Evolutionary conservation across 164 flowering plant genomes (phyloP).

Genomic region (Stephania yunnanensis): DNA sequence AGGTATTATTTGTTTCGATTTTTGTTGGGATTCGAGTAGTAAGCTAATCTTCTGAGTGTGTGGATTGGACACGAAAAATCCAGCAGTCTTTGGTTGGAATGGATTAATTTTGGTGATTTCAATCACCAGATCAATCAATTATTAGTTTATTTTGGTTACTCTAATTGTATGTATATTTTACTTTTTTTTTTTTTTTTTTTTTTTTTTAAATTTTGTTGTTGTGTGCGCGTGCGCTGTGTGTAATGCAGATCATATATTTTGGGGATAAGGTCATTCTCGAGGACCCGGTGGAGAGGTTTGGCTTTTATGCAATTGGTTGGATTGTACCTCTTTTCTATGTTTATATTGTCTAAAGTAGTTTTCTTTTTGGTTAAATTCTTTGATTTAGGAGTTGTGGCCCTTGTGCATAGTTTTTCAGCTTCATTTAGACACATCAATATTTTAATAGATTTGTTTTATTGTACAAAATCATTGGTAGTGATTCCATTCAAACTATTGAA

Average conservation of each 20-base stretch:
- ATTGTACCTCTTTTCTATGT: not conserved
- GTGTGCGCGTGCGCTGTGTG: slow-evolving; percentile 1
- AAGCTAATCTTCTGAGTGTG: not conserved
- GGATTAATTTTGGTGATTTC: too few relatives aligned
- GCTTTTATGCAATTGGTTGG: not conserved
- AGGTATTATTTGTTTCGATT: slow-evolving; percentile 35
- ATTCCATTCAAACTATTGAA: too few relatives aligned
- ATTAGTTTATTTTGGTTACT: not conserved
- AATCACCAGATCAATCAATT: too few relatives aligned
- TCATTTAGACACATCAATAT: too few relatives aligned
- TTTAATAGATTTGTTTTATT: too few relatives aligned
- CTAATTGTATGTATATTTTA: not conserved
- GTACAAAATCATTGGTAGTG: too few relatives aligned
- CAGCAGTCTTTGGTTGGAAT: too few relatives aligned
- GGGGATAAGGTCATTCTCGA: slow-evolving; percentile 92
- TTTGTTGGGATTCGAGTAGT: not conserved
- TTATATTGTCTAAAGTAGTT: not conserved
- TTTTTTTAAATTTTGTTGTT: slow-evolving; percentile 7
- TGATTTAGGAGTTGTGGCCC: not conserved
- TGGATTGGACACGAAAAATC: too few relatives aligned
- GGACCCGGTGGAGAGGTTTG: slow-evolving; percentile 90
- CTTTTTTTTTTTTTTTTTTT: not conserved
- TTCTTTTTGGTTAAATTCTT: not conserved
- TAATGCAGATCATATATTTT: slow-evolving; percentile 58
- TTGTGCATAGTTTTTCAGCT: too few relatives aligned